Evolutionary conservation across 352 stramenopile genomes (phyloP), one percentile per base, ranked within the genome.

Genomic region (Aphanomyces invadans): DNA sequence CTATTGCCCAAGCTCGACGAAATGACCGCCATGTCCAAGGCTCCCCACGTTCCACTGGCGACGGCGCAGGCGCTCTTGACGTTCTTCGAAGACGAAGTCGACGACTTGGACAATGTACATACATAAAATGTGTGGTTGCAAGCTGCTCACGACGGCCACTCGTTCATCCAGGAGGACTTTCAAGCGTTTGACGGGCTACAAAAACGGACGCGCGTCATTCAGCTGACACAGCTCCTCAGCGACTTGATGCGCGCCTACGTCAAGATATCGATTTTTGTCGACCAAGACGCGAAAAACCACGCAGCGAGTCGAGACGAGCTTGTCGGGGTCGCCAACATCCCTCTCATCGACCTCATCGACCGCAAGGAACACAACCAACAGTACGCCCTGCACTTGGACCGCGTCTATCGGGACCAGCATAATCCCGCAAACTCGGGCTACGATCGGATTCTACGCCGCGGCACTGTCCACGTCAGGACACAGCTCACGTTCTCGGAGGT

Each of bases 51-150:
- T 10, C 57, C 81, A 23, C n/a, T 86, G 4, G 57, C 68, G 4
- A 57, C 56, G 3, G 79, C 75, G 0, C 77, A 88, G 51, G 64
- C 72, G 25, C 52, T 87, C 19, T 57, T 89, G 2, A 61, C 31
- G 29, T 82, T 88, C 46, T 90, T 90, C 56, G 75, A 82, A 26
- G 74, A 79, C 1, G 81, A 89, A 60, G 81, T 90, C 0, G 80
- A 89, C 57, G 75, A 84, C 29, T 61, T 90, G 44, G 77, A 87
- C 17, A n/a, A 73, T 25, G 54, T 62, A 25, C 12, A 32, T 49
- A n/a, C 11, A 44, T 42, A 7, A 17, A 23, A 2, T 1, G 29
- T n/a, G n/a, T n/a, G n/a, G n/a, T n/a, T 32, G 3, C 15, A 12
- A 44, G 3, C 9, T 25, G 33, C 25, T 36, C 10, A 36, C 1